Base-by-base conservation (phyloP, 441 rosid species). In the Theobroma grandiflorum region DNA sequence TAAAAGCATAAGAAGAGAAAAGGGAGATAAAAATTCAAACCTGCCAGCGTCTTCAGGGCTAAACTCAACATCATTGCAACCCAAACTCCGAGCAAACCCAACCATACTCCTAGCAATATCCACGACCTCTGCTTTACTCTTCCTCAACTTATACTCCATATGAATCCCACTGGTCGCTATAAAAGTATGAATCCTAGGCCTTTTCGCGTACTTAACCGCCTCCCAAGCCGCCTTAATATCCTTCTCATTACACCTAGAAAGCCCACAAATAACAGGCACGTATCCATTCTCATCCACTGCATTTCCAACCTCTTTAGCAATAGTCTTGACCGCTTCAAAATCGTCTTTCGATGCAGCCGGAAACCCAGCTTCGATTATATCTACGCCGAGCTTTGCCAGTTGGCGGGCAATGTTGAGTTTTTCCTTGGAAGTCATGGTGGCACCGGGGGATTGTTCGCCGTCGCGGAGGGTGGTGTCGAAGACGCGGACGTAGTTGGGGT, bases 371-470 rank as follows among this genome's bases (percentile, higher is more conserved):
- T 96, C 99, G 15, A 96, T 96, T 7, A 94, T 87, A 79, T 96
- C 99, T 0, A 96, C 98, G 4, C 97, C 96, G 69, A 94, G 94
- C 82, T 88, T 93, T 2, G 93, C 89, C 0, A 96, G 88, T 82
- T 93, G 98, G 35, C 94, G 96, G 6, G 98, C 98, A 45, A 96
- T 90, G 82, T 90, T 91, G 0, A 93, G 91, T 70, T 94, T 94
- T 81, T 94, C 95, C 85, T 94, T 93, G 76, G 98, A 89, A 5
- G 96, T 90, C 22, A 96, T 83, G 4, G 97, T 88, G 83, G 98
- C 99, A 68, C 98, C 98, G 0, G 98, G 96, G 79, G 99, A 95
- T 80, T 95, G 98, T 79, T 96, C 99, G 45, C 99, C 99, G 79
- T 96, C 99, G 2, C 98, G 97, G 84, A 96, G 98, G 68, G 99